phyloP scores from a whole-genome alignment of 2,329 filamentous ascomycete species.

The Pseudogymnoascus sp. region DNA sequence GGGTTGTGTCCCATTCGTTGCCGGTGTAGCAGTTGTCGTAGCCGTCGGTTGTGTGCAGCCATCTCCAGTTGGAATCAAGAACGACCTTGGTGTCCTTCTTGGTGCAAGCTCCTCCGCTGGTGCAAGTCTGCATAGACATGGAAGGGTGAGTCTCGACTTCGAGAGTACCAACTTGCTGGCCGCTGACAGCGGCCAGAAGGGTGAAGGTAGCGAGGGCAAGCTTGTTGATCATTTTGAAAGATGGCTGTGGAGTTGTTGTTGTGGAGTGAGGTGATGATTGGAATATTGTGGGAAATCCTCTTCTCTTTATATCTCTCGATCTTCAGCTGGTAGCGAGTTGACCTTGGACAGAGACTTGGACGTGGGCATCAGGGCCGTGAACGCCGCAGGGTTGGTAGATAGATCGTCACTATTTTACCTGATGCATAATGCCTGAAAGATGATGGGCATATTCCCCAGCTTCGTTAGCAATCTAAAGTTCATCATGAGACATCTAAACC shows the following conservation, averaged over 20 bases:
- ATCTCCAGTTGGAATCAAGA: slow-evolving; percentile 48
- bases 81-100: slow-evolving; percentile 39
- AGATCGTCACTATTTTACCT: not conserved
- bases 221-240: slow-evolving; percentile 5
- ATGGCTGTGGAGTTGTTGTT: not conserved
- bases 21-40: slow-evolving; percentile 28
- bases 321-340: not conserved
- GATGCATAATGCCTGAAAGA: slow-evolving; percentile 5
- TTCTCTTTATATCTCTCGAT: not conserved
- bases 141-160: slow-evolving; percentile 40
- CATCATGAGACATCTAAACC: slow-evolving; percentile 3
- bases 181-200: slow-evolving; percentile 34
- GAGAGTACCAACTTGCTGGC: slow-evolving; percentile 39
- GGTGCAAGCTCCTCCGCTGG: slow-evolving; percentile 36
- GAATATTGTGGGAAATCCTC: slow-evolving; percentile 6
- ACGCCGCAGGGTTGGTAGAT: not conserved
- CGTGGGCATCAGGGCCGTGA: slow-evolving; percentile 4
- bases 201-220: slow-evolving; percentile 25
- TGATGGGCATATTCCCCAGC: not conserved
- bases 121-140: slow-evolving; percentile 43
- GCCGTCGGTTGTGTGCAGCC: slow-evolving; percentile 39
- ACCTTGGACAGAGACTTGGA: not conserved
- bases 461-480: slow-evolving; percentile 4
- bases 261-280: slow-evolving; percentile 3
- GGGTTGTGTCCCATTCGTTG: slow-evolving; percentile 34